Percentiles rank a stretch among this genome's conserved stretches.
phyloP scores from a whole-genome alignment of 164 flowering plant species.

The Vitis cinerea region DNA sequence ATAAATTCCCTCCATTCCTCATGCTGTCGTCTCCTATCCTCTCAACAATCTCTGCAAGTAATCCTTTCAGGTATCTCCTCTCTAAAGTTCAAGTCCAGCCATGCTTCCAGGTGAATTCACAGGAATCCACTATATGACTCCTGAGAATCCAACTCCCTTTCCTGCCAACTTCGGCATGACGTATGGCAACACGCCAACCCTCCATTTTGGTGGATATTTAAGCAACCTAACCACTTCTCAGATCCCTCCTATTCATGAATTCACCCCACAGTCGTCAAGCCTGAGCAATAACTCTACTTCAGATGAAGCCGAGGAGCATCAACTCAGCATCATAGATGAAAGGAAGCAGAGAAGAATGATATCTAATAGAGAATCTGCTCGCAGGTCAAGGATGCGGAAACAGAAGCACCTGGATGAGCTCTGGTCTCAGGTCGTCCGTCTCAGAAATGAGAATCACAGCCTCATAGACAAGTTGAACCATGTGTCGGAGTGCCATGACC shows the following conservation, averaged over 20 bases:
- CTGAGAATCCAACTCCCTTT: constrained; percentile 26
- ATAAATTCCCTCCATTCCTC: constrained; percentile 38
- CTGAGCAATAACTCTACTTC: constrained; percentile 54
- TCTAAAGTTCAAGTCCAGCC: constrained; percentile 17
- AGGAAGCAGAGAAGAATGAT: constrained; percentile 63
- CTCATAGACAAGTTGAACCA: constrained; percentile 47
- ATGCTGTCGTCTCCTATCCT: constrained; percentile 15
- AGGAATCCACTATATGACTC: constrained; percentile 32
- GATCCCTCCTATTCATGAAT: constrained; percentile 27
- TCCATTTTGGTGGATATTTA: constrained; percentile 29
- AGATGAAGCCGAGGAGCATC: constrained; percentile 60
- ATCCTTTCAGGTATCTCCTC: not conserved
- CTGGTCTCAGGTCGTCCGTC: constrained; percentile 54
- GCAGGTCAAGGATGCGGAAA: constrained; percentile 67
- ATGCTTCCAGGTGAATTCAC: constrained; percentile 39
- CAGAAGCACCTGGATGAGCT: constrained; percentile 61
- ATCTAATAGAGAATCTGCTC: constrained; percentile 66
- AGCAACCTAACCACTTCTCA: constrained; percentile 25
- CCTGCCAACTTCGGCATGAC: constrained; percentile 26
- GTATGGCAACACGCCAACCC: constrained; percentile 31
- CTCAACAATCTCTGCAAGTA: constrained; percentile 8
- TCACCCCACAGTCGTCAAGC: constrained; percentile 28
- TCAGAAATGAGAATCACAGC: constrained; percentile 42
- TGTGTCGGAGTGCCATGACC: constrained; percentile 41
- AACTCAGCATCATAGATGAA: constrained; percentile 40